Evolutionary conservation across 2,329 filamentous ascomycete species (phyloP), one percentile per base, ranked within the genome.

Genomic region (Aspergillus transmontanensis): DNA sequence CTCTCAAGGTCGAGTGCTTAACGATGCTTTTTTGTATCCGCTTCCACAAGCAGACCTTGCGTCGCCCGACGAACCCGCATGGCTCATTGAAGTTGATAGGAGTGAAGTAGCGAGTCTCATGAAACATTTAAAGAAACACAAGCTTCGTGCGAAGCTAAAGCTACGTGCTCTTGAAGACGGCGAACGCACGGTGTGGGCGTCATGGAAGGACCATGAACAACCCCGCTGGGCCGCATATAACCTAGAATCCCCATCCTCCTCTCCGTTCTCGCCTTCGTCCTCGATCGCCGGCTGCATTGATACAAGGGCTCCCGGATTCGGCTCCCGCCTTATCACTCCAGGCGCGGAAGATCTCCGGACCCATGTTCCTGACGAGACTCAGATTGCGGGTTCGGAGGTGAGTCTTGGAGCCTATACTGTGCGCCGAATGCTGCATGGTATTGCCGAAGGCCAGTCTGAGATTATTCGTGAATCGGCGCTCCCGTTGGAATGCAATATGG

Each of bases 11-110:
- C 87, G 94, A 62, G 86, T 99, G 11, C 82, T 97, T 50, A 87
- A 94, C 80, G 95, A 99, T 79, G 90, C 93, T 58, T 96, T 98
- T 77, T 84, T 99, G 55, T 97, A 97, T 82, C 90, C 89, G 0
- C 68, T 76, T 80, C 86, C 66, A 72, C 79, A 53, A 72, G 61
- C 71, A 58, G 60, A 71, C 23, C 70, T 65, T 55, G 67, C 54
- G 30, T 56, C 63, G 6, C 56, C 58, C 12, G 71, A 65, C 51
- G 78, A 71, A 61, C 72, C 73, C 5, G 79, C 84, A 34, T 94
- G 91, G 82, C 78, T 97, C 63, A 84, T 99, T 64, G 95, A 99
- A 74, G 90, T 94, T 14, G 94, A 97, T 77, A 87, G 86, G 6
- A 80, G 80, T 5, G 86, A 93, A 71, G 86, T 87, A 0, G 79